Evolutionary conservation across 1,139 yeast species (phyloP).

Genomic region (Candida gigantensis): DNA sequence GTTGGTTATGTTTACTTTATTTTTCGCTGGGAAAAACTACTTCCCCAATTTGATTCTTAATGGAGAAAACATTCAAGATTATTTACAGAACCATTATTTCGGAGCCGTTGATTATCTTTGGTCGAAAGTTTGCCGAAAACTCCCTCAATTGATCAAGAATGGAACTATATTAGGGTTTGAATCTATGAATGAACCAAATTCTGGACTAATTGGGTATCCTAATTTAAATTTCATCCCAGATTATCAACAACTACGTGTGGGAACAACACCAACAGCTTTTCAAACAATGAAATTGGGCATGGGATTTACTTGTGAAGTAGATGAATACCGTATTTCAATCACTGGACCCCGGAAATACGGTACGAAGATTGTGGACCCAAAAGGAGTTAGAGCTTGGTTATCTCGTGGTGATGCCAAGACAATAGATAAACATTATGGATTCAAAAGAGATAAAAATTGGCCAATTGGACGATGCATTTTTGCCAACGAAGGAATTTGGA

Average conservation of each 20-base stretch:
- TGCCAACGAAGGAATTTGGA: conserved; percentile 79
- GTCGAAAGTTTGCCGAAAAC: conserved; percentile 40
- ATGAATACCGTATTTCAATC: conserved; percentile 62
- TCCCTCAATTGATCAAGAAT: conserved; percentile 56
- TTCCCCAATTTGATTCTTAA: conserved; percentile 73
- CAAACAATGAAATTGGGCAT: conserved; percentile 66
- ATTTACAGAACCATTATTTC: conserved; percentile 64
- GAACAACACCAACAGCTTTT: conserved; percentile 67
- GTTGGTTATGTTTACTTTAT: conserved; percentile 81
- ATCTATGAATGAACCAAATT: conserved; percentile 83
- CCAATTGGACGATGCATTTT: conserved; percentile 73
- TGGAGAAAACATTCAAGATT: conserved; percentile 76
- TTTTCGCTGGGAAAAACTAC: conserved; percentile 72
- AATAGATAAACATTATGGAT: conserved; percentile 66
- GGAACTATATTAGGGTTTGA: conserved; percentile 75
- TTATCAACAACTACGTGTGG: conserved; percentile 58
- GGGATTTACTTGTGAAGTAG: conserved; percentile 69
- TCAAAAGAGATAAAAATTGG: conserved; percentile 69
- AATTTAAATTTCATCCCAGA: conserved; percentile 51
- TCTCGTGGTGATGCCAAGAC: conserved; percentile 33
- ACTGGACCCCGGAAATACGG: conserved; percentile 75
- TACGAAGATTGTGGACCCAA: conserved; percentile 58
- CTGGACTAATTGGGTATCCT: conserved; percentile 59
- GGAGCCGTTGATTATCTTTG: conserved; percentile 59
- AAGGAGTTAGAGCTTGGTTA: conserved; percentile 73